These are phyloP conservation scores for Venturia carpophila DNA, from an alignment of 2,329 filamentous ascomycete species.

Conservation along the genomic window DNA sequence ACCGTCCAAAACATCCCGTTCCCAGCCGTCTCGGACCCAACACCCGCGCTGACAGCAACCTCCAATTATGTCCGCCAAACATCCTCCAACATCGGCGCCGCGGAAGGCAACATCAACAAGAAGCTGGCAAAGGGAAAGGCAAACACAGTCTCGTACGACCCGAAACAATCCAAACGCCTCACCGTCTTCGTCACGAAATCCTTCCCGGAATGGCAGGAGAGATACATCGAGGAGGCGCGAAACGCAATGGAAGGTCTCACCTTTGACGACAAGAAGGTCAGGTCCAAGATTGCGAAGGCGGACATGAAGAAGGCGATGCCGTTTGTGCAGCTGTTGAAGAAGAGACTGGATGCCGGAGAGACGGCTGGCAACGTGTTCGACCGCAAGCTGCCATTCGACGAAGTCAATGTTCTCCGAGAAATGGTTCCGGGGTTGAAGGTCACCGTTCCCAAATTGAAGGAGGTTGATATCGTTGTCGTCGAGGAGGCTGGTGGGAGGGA, in stretches of 20 bases:
- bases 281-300: slow-evolving; percentile 70
- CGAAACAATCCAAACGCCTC: slow-evolving; percentile 76
- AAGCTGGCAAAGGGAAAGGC: slow-evolving; percentile 95
- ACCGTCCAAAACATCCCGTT: slow-evolving; percentile 74
- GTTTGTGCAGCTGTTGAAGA: slow-evolving; percentile 84
- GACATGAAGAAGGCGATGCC: slow-evolving; percentile 99
- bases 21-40: slow-evolving; percentile 59
- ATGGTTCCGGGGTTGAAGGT: slow-evolving; percentile 76
- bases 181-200: slow-evolving; percentile 73
- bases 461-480: slow-evolving; percentile 58
- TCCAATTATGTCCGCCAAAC: slow-evolving; percentile 72
- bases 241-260: slow-evolving; percentile 58
- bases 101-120: slow-evolving; percentile 76
- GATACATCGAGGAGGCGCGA: slow-evolving; percentile 74
- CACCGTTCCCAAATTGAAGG: slow-evolving; percentile 59
- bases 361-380: slow-evolving; percentile 66
- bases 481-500: slow-evolving; percentile 60
- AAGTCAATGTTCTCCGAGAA: slow-evolving; percentile 63
- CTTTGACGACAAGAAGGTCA: slow-evolving; percentile 74
- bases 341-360: slow-evolving; percentile 60
- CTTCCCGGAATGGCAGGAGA: slow-evolving; percentile 86
- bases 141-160: slow-evolving; percentile 77
- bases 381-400: slow-evolving; percentile 79
- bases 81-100: slow-evolving; percentile 71
- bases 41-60: slow-evolving; percentile 64